Evolutionary conservation across 2,329 filamentous ascomycete species (phyloP).

Genomic region (Pseudogymnoascus sp.): DNA sequence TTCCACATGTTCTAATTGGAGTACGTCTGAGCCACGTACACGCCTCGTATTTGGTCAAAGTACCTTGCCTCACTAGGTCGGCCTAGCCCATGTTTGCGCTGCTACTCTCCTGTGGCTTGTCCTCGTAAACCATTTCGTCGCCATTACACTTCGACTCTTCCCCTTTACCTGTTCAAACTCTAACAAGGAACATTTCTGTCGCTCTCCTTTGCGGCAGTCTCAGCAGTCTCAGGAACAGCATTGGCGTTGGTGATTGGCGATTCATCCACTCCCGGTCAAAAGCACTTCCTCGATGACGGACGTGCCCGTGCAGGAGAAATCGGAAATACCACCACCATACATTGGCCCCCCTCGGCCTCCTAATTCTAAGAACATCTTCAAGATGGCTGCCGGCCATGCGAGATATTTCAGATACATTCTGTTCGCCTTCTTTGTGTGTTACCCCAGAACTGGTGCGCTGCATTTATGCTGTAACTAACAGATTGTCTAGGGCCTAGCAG

Average conservation of each 20-base stretch:
- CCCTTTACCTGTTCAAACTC: neutral
- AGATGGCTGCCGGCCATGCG: constrained; percentile 32
- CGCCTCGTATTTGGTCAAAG: neutral
- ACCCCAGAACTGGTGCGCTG: neutral
- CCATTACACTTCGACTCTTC: neutral
- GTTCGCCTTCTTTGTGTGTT: constrained; percentile 72
- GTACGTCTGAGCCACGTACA: neutral
- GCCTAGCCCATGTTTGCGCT: constrained; percentile 8
- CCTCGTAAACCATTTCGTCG: neutral
- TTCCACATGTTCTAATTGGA: neutral
- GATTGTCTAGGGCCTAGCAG: constrained; percentile 45
- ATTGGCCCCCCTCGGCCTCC: neutral
- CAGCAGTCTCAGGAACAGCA: neutral
- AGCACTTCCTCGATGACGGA: constrained; percentile 2
- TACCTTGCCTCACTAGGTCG: neutral
- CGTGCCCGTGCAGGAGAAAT: neutral
- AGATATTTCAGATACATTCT: constrained; percentile 71
- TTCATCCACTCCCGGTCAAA: neutral
- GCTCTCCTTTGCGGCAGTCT: neutral
- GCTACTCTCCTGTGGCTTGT: neutral
- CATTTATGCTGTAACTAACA: neutral
- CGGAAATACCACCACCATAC: neutral
- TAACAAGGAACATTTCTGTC: neutral
- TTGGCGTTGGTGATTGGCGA: neutral
- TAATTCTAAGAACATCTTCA: constrained; percentile 8